A percentile compares a stretch with the other conserved stretches of the same genome.
These are phyloP conservation scores for Henningerozyma blattae DNA, from an alignment of 805 yeast genomes.

Conservation along the genomic window DNA sequence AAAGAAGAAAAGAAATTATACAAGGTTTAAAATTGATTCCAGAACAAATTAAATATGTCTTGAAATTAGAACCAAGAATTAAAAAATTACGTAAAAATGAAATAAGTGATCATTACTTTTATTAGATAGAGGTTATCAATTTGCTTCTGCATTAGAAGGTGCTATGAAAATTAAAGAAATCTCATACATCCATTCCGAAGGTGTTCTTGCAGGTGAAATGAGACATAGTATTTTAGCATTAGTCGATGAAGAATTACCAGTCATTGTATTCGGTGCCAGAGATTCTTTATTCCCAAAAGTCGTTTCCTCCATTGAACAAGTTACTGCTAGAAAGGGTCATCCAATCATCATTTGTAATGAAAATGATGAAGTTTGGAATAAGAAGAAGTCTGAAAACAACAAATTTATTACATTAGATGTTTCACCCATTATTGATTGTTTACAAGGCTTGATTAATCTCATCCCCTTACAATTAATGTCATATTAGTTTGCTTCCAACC, in stretches of 20 bases:
- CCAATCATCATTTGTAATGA: constrained; percentile 90
- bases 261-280: constrained; percentile 90
- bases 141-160: constrained; percentile 95
- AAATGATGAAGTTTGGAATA: constrained; percentile 50
- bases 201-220: constrained; percentile 97
- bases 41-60: constrained; percentile 70
- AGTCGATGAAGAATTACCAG: constrained; percentile 88
- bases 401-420: constrained; percentile 71
- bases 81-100: constrained; percentile 61
- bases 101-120: constrained; percentile 71
- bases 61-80: constrained; percentile 60
- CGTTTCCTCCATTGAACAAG: constrained; percentile 91
- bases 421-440: constrained; percentile 91
- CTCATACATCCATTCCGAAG: constrained; percentile 98
- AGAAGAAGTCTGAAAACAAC: constrained; percentile 24
- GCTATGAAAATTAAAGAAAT: constrained; percentile 97
- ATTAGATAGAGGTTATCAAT: constrained; percentile 95
- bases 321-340: constrained; percentile 92
- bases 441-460: constrained; percentile 91
- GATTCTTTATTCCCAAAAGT: constrained; percentile 95
- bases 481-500: constrained; percentile 90
- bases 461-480: constrained; percentile 92
- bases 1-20: constrained; percentile 76
- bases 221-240: constrained; percentile 97
- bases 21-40: constrained; percentile 78